Evolutionary conservation across 1,139 yeast genomes (phyloP), one percentile per base, ranked within the genome.

Genomic region (Hansenula anomala): DNA sequence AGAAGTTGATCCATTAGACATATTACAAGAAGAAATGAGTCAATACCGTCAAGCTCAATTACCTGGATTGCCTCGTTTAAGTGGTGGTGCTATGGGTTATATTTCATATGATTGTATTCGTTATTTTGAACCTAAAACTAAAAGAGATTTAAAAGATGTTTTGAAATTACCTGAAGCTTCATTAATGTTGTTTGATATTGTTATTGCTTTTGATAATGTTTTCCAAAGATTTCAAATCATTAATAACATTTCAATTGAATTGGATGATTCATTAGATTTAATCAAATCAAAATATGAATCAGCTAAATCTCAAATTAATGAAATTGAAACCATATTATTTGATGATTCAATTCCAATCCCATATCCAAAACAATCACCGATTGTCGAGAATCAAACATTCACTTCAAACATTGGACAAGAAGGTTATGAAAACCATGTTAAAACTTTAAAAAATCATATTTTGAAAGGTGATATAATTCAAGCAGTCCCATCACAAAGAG

Each of bases 51-150:
- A 86, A 54, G 88, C 92, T 0, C 77, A 76, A 45, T 65, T 83
- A 31, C 94, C 94, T 1, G 94, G 95, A 29, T 66, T 85, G 42
- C 97, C 97, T 10, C 76, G 75, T 46, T 69, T 90, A 42, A 80
- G 92, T 54, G 98, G 99, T 39, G 99, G 98, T 47, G 97, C 97
- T 10, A 75, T 92, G 37, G 98, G 98, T 0, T 92, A 89, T 58
- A 80, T 92, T 35, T 87, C 97, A 0, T 92, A 92, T 56, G 99
- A 94, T 61, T 92, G 99, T 67, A 84, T 92, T 56, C 85, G 88
- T 56, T 92, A 92, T 62, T 92, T 92, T 54, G 98, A 92, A 63
- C 98, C 98, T 41, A 82, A 74, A 55, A 90, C 97, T 1, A 71
- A 72, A 43, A 75, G 88, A 50, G 75, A 74, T 9, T 69, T 90